Conservation (phyloP, 768 basidiomycete genomes). For the Mycena vitilis region DNA sequence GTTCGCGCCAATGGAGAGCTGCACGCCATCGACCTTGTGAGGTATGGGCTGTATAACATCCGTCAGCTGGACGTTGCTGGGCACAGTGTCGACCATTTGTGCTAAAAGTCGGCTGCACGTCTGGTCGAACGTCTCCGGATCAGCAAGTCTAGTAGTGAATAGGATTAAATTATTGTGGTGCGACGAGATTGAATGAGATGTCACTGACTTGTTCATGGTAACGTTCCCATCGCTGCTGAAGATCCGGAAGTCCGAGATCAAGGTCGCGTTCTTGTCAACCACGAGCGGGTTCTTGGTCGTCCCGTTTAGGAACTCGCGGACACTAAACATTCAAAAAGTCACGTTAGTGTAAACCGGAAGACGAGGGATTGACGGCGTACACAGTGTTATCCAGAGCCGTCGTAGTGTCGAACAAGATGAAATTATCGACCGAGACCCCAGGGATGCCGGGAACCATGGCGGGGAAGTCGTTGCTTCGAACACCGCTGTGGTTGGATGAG, state of each 20-base stretch:
- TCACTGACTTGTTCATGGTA: slow-evolving; percentile 52
- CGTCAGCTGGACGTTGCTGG: slow-evolving; percentile 56
- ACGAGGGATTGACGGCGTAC: slow-evolving; percentile 39
- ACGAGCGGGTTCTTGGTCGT: slow-evolving; percentile 55
- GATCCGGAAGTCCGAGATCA: slow-evolving; percentile 52
- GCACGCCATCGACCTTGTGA: slow-evolving; percentile 53
- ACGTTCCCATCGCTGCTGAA: slow-evolving; percentile 54
- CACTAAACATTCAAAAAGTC: slow-evolving; percentile 42
- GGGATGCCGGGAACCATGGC: slow-evolving; percentile 25
- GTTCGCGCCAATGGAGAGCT: slow-evolving; percentile 36
- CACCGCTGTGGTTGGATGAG: slow-evolving; percentile 18
- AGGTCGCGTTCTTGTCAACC: slow-evolving; percentile 41
- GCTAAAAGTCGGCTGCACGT: slow-evolving; percentile 54
- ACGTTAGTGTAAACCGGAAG: slow-evolving; percentile 26
- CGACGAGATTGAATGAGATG: slow-evolving; percentile 15
- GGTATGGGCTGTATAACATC: slow-evolving; percentile 57
- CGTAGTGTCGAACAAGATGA: slow-evolving; percentile 52
- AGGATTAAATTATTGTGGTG: slow-evolving; percentile 14
- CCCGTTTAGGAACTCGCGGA: slow-evolving; percentile 52
- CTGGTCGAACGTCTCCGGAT: slow-evolving; percentile 48
- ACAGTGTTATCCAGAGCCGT: slow-evolving; percentile 55
- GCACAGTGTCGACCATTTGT: slow-evolving; percentile 64
- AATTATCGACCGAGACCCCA: slow-evolving; percentile 17
- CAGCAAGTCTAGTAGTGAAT: slow-evolving; percentile 45
- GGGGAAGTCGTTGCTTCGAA: slow-evolving; percentile 29